phyloP scores from a whole-genome alignment of 139 green algal genomes.

The Nannochloris sp. region DNA sequence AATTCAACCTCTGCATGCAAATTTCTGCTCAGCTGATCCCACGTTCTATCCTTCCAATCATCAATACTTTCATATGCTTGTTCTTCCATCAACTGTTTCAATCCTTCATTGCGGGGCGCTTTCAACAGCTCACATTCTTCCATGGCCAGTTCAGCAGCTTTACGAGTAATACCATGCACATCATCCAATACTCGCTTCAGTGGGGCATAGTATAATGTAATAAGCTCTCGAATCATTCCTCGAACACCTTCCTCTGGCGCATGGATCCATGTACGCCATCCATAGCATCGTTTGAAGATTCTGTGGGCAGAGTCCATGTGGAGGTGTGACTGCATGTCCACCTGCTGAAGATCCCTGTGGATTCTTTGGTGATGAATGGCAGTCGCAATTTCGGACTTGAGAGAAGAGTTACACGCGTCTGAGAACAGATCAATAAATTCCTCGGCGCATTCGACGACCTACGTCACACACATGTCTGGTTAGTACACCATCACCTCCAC shows the following conservation, averaged over 20 bases:
- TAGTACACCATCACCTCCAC: no score
- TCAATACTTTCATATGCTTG: background rate
- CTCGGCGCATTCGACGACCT: background rate
- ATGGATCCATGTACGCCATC: background rate
- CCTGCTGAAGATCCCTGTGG: background rate
- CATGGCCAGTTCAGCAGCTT: constrained; percentile 2
- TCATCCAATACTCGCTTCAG: background rate
- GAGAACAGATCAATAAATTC: constrained; percentile 1
- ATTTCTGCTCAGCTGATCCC: constrained; percentile 7
- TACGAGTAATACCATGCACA: background rate
- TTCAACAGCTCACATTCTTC: background rate
- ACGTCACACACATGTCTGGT: background rate
- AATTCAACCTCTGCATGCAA: constrained; percentile 4
- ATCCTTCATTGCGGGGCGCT: background rate
- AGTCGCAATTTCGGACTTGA: background rate
- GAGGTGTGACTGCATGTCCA: background rate
- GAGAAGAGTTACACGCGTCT: background rate
- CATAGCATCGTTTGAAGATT: constrained; percentile 9
- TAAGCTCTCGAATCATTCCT: background rate
- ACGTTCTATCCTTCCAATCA: constrained; percentile 1
- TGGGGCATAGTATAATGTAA: background rate
- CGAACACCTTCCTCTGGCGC: constrained; percentile 14
- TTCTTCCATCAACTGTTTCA: constrained; percentile 2
- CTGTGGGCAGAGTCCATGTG: background rate
- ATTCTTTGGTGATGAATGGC: constrained; percentile 2